Conservation (phyloP, 2,329 filamentous ascomycete species). For the Arthrinium puccinioides region DNA sequence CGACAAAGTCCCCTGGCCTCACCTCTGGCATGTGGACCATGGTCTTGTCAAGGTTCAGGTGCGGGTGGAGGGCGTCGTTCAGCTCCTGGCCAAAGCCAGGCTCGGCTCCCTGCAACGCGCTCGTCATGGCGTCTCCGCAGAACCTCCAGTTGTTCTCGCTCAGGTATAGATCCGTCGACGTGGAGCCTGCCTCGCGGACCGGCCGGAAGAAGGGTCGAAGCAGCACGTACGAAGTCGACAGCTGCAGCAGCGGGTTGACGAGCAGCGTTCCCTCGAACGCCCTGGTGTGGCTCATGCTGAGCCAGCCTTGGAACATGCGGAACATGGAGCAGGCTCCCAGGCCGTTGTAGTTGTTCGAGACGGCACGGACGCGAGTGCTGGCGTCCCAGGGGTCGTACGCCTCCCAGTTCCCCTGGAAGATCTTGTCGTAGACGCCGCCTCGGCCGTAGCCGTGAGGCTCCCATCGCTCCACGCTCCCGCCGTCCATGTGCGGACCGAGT, state of each 20-base stretch:
- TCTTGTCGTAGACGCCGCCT: conserved; percentile 60
- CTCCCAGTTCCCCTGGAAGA: conserved; percentile 74
- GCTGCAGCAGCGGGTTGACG: conserved; percentile 70
- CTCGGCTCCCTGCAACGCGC: conserved; percentile 61
- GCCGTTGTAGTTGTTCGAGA: conserved; percentile 72
- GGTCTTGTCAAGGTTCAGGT: conserved; percentile 56
- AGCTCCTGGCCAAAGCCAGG: conserved; percentile 66
- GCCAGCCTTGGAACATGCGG: conserved; percentile 85
- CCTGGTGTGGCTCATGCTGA: conserved; percentile 66
- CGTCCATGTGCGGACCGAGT: conserved; percentile 65
- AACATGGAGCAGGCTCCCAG: conserved; percentile 79
- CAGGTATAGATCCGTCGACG: conserved; percentile 34
- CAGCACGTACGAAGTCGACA: conserved; percentile 73
- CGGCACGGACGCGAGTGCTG: conserved; percentile 57
- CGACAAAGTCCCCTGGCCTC: conserved; percentile 67
- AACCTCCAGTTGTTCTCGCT: conserved; percentile 55
- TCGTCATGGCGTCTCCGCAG: conserved; percentile 37
- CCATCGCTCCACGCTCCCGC: conserved; percentile 71
- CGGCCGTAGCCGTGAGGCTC: conserved; percentile 60
- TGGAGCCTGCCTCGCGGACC: conserved; percentile 21
- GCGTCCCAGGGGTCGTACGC: conserved; percentile 77
- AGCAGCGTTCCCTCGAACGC: conserved; percentile 73
- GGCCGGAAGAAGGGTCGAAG: conserved; percentile 77
- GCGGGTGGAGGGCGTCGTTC: conserved; percentile 56
- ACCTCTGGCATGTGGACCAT: conserved; percentile 69